Evolutionary conservation across 768 basidiomycete species (phyloP).

Genomic region (Pleurotus sapidus): DNA sequence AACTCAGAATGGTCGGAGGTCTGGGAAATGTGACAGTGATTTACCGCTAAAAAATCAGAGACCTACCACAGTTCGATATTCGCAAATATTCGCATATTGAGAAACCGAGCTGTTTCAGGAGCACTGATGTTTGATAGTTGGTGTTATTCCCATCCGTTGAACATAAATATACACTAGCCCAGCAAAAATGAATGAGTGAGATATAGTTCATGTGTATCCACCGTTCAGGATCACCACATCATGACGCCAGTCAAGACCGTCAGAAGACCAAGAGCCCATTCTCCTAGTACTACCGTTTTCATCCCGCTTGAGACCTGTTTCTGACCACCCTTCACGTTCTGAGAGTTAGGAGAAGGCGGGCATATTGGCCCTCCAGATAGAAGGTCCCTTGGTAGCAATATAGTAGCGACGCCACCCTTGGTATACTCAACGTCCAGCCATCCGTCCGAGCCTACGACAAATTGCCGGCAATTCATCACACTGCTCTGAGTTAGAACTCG

Average conservation of each 20-base stretch:
- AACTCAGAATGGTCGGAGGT: too few relatives aligned
- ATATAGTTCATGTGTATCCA: too few relatives aligned
- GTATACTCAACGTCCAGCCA: conserved; percentile 61
- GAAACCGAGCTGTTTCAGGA: too few relatives aligned
- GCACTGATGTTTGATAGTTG: too few relatives aligned
- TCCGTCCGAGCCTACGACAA: conserved; percentile 65
- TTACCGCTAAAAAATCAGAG: too few relatives aligned
- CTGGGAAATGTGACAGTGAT: too few relatives aligned
- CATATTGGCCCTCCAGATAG: conserved; percentile 39
- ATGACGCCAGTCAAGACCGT: neutral
- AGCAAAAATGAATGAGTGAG: too few relatives aligned
- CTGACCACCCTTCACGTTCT: neutral
- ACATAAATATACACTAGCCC: too few relatives aligned
- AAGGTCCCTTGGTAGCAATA: conserved; percentile 44
- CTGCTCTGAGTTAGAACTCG: conserved; percentile 24
- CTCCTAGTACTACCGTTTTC: neutral
- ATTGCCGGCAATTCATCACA: conserved; percentile 63
- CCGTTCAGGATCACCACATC: neutral
- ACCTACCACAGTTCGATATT: too few relatives aligned
- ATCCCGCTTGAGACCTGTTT: neutral
- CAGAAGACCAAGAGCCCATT: neutral
- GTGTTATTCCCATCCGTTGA: too few relatives aligned
- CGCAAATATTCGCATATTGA: too few relatives aligned
- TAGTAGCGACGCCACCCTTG: conserved; percentile 56
- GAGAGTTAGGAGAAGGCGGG: conserved; percentile 13